Percentiles rank a stretch among this genome's conserved stretches.
Conservation (phyloP, 2,329 filamentous ascomycete genomes). For the Aspergillus texensis region DNA sequence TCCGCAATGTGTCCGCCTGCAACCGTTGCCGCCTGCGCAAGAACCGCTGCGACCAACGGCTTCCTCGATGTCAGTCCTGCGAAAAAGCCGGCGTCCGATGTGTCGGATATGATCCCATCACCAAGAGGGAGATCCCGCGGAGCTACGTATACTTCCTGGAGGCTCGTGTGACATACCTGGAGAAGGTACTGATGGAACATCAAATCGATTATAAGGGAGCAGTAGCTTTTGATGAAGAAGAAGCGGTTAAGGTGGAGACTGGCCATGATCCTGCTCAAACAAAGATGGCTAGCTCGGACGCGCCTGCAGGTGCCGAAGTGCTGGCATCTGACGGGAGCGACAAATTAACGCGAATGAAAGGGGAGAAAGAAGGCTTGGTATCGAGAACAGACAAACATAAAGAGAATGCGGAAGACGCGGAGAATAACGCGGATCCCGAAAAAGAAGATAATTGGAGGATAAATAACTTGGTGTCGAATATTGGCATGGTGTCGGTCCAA, state of each 20-base stretch:
- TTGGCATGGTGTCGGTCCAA: slow-evolving; percentile 76
- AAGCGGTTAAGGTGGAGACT: slow-evolving; percentile 33
- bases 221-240: slow-evolving; percentile 63
- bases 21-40: slow-evolving; percentile 90
- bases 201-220: slow-evolving; percentile 73
- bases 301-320: slow-evolving; percentile 16
- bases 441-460: slow-evolving; percentile 63
- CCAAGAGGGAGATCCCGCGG: slow-evolving; percentile 90
- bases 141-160: slow-evolving; percentile 95
- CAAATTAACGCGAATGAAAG: slow-evolving; percentile 21
- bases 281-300: slow-evolving; percentile 21
- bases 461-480: slow-evolving; percentile 68
- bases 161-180: slow-evolving; percentile 79
- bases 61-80: slow-evolving; percentile 88
- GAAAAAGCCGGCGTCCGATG: slow-evolving; percentile 91
- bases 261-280: slow-evolving; percentile 28
- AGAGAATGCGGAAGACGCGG: slow-evolving; percentile 25
- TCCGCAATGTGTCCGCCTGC: slow-evolving; percentile 90
- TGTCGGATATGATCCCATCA: slow-evolving; percentile 94
- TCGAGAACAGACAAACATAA: slow-evolving; percentile 22
- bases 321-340: slow-evolving; percentile 19
- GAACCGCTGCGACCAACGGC: slow-evolving; percentile 90
- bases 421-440: slow-evolving; percentile 47
- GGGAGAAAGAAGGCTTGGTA: slow-evolving; percentile 24
- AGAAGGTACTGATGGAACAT: slow-evolving; percentile 70